These are phyloP conservation scores for Mycotypha africana DNA, from an alignment of 371 early-diverging fungal genomes.

Conservation along the genomic window DNA sequence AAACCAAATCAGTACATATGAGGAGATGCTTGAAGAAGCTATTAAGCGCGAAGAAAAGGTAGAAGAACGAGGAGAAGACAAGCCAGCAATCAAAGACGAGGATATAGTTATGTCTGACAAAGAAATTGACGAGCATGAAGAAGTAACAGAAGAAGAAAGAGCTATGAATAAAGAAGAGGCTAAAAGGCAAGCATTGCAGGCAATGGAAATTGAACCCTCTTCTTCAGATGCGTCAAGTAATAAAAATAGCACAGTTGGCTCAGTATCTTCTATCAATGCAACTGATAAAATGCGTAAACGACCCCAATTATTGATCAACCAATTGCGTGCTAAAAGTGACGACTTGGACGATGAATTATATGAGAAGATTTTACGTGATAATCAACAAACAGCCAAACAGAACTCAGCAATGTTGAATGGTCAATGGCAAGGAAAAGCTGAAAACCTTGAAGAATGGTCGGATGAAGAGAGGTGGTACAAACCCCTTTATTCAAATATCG, in stretches of 20 bases:
- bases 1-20: conserved; percentile 40
- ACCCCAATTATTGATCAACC: conserved; percentile 41
- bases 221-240: conserved; percentile 10
- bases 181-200: conserved; percentile 36
- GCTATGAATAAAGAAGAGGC: conserved; percentile 25
- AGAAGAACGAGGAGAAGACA: conserved; percentile 1
- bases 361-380: conserved; percentile 54
- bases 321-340: conserved; percentile 27
- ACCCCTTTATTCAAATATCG: conserved; percentile 31
- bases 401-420: conserved; percentile 39
- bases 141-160: no score
- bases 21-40: conserved; percentile 34
- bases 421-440: conserved; percentile 24
- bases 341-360: conserved; percentile 40
- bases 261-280: conserved; percentile 13
- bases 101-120: conserved; percentile 9
- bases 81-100: conserved; percentile 7
- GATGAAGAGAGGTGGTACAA: conserved; percentile 36
- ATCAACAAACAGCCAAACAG: conserved; percentile 48
- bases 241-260: no score
- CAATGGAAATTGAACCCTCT: conserved; percentile 24
- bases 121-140: conserved; percentile 17
- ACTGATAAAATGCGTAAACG: conserved; percentile 34
- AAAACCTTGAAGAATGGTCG: conserved; percentile 31
- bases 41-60: conserved; percentile 16